Evolutionary conservation across 345 rosid species (phyloP), one percentile per base, ranked within the genome.

Genomic region (Syzygium aromaticum): DNA sequence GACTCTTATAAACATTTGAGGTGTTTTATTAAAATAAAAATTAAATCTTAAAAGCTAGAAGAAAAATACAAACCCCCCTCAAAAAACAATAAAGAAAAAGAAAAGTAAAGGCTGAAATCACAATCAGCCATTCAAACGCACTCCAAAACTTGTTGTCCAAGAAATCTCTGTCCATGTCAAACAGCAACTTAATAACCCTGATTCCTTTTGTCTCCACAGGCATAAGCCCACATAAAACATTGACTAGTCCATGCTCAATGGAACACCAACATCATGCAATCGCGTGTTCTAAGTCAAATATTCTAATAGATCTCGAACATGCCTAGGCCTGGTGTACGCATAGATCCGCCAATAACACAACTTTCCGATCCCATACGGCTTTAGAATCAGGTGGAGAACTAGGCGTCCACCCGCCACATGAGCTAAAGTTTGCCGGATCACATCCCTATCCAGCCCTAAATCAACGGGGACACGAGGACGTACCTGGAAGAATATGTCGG

Each of bases 401-500:
- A 61, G 73, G 73, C 73, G 16, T 61, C 19, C 4, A n/a, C 28
- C 19, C 8, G 33, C 73, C 73, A 61, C 21, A 64, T 64, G 77
- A 30, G 77, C 77, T 17, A 33, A 30, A 30, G 16, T 64, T 33
- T 19, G 77, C 77, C 77, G 77, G 43, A 30, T 64, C 43, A 64
- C 23, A 54, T 54, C 57, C 57, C 57, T 54, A 23, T 54, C 25
- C 57, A 21, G 25, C 10, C 57, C 25, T 54, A 54, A 54, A 19
- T 67, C 11, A 17, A 33, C 78, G 5, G 46, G 33, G 33, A 67
- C 2, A 33, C 19, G 78, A 73, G 80, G 80, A 19, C 49, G 25
- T 89, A 95, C 98, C 96, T 94, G 97, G 84, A 94, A 96, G 93
- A 96, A 93, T 28, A 96, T 9, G 86, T 96, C 97, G 1, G 97